phyloP scores from a whole-genome alignment of 2,329 filamentous ascomycete genomes.

The Neospermospora avenae region DNA sequence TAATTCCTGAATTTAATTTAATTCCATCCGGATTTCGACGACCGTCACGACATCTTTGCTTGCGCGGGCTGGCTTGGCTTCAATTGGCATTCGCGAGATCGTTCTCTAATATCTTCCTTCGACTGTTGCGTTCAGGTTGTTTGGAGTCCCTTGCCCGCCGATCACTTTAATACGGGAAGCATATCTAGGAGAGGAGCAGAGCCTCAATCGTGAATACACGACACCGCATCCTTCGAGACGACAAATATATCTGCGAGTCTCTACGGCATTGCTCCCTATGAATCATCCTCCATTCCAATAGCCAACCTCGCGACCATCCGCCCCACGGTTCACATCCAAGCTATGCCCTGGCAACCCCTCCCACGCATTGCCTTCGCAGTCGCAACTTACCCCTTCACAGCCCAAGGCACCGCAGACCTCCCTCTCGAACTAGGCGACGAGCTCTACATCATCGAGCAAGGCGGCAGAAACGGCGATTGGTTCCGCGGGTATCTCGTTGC shows the following conservation, averaged over 20 bases:
- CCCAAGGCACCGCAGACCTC: slow-evolving; percentile 82
- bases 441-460: slow-evolving; percentile 97
- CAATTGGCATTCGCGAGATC: background rate
- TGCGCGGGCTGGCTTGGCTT: background rate
- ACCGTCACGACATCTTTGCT: background rate
- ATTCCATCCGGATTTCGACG: background rate
- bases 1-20: no score
- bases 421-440: slow-evolving; percentile 98
- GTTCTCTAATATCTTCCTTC: background rate
- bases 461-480: slow-evolving; percentile 80
- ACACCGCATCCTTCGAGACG: background rate
- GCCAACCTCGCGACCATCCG: background rate
- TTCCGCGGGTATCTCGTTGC: slow-evolving; percentile 93
- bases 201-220: background rate
- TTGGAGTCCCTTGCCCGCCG: background rate
- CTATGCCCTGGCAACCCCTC: slow-evolving; percentile 95
- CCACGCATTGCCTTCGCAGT: slow-evolving; percentile 97
- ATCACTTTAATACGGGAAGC: background rate
- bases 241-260: background rate
- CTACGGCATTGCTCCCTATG: slow-evolving; percentile 15
- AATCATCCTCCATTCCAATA: slow-evolving; percentile 15
- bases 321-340: slow-evolving; percentile 1
- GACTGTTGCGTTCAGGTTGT: background rate
- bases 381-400: slow-evolving; percentile 89
- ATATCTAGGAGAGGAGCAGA: background rate